Evolutionary conservation across 75 land plant species (phyloP).

Genomic region (Larix kaempferi): DNA sequence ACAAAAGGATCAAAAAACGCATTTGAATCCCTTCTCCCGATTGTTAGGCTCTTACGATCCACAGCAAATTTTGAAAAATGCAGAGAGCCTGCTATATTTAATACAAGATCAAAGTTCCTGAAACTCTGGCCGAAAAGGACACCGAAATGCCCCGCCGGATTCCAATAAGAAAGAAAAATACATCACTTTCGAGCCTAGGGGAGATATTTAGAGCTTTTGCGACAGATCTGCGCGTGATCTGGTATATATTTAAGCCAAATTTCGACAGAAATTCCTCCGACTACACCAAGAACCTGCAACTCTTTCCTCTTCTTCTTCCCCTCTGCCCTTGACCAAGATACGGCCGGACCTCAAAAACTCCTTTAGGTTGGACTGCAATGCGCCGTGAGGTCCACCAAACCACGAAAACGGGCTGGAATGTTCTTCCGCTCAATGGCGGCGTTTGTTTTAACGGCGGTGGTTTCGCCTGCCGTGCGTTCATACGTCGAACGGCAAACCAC

Average conservation of each 20-base stretch:
- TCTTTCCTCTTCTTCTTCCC: conserved; percentile 13
- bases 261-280: neutral
- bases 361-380: neutral
- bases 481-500: no score
- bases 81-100: no score
- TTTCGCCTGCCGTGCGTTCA: neutral
- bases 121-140: neutral
- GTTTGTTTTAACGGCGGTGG: neutral
- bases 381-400: conserved; percentile 10
- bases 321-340: conserved; percentile 8
- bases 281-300: neutral
- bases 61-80: neutral
- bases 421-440: neutral
- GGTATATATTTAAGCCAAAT: neutral
- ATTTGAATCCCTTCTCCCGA: neutral
- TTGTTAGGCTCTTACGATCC: neutral
- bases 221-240: conserved; percentile 1
- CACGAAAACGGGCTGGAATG: conserved; percentile 2
- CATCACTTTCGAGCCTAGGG: neutral
- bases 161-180: neutral
- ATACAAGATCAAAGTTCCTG: neutral
- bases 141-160: neutral
- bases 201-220: neutral
- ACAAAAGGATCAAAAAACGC: neutral
- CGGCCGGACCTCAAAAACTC: neutral